Conservation (phyloP, 1,284 basidiomycete species). For the Lentinus polychrous region DNA sequence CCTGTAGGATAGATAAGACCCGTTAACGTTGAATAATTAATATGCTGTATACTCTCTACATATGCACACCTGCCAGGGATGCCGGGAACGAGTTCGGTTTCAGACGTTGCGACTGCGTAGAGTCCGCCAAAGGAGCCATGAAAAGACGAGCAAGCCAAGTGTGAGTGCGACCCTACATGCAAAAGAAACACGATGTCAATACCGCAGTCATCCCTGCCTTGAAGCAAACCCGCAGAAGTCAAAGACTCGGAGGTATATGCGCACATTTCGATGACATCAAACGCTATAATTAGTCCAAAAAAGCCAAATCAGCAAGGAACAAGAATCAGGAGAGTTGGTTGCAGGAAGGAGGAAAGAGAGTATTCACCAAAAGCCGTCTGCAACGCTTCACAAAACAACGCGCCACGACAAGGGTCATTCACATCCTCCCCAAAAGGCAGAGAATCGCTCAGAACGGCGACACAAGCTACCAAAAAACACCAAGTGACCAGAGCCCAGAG, state of each 20-base stretch:
- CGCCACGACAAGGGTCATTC: slow-evolving; percentile 29
- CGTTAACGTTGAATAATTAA: background rate
- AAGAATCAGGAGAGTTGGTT: background rate
- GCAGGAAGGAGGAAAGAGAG: background rate
- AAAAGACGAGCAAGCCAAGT: slow-evolving; percentile 33
- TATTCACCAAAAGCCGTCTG: slow-evolving; percentile 40
- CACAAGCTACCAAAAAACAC: slow-evolving; percentile 49
- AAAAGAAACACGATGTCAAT: background rate
- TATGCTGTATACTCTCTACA: background rate
- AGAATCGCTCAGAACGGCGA: slow-evolving; percentile 39
- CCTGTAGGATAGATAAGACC: background rate
- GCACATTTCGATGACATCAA: slow-evolving; percentile 42
- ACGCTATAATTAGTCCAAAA: slow-evolving; percentile 22
- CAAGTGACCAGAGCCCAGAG: slow-evolving; percentile 50
- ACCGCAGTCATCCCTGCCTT: background rate
- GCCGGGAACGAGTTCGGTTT: too few relatives aligned
- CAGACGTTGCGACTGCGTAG: background rate
- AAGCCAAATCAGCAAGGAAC: background rate
- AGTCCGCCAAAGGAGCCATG: slow-evolving; percentile 41
- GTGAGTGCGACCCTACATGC: slow-evolving; percentile 34
- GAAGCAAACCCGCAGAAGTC: background rate
- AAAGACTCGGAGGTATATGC: slow-evolving; percentile 13
- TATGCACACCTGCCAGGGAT: background rate
- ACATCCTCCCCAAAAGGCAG: slow-evolving; percentile 33
- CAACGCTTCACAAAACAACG: slow-evolving; percentile 50